Evolutionary conservation across 1,284 basidiomycete genomes (phyloP), one percentile per base, ranked within the genome.

Genomic region (Inonotus hispidus): DNA sequence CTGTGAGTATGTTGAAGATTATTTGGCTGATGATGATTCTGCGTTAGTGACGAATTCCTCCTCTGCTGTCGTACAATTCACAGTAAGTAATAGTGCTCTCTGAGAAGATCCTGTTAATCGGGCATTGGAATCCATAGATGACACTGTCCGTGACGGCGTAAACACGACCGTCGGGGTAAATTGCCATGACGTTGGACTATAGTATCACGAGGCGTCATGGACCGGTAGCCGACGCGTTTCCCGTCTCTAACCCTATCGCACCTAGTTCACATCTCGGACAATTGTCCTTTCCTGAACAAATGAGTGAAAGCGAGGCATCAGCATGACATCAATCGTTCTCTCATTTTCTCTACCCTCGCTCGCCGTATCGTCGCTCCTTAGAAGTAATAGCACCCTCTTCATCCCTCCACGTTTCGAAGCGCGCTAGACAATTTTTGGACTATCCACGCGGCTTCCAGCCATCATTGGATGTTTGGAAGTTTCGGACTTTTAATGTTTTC

Each of bases 11-110:
- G 29, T n/a, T n/a, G n/a, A 32, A 5, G 23, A 43, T 10, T 13
- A 1, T 11, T 47, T 7, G 27, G 4, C 56, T 47, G 23, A 59
- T 5, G n/a, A 3, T 49, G n/a, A n/a, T 23, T 10, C 1, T 54
- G 19, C 19, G 59, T 21, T 16, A 62, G 61, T 38, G 61, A 50
- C 50, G 14, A 62, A n/a, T 49, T 21, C 27, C 21, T 62, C 27
- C n/a, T 55, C n/a, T 62, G 61, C 25, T 62, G 61, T 52, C 41
- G 59, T 3, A 62, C 46, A 27, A 45, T 62, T 14, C 54, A 55
- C 32, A 62, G 56, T 62, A 32, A 13, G 59, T 38, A 32, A 25
- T 41, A 6, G 16, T 41, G 2, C 25, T 39, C 32, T 32, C 21
- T 21, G 25, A 8, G 21, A 1, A 45, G 16, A 2, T 13, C 21